Evolutionary conservation across 1,284 basidiomycete species (phyloP).

Genomic region (Melampsora larici-populina): DNA sequence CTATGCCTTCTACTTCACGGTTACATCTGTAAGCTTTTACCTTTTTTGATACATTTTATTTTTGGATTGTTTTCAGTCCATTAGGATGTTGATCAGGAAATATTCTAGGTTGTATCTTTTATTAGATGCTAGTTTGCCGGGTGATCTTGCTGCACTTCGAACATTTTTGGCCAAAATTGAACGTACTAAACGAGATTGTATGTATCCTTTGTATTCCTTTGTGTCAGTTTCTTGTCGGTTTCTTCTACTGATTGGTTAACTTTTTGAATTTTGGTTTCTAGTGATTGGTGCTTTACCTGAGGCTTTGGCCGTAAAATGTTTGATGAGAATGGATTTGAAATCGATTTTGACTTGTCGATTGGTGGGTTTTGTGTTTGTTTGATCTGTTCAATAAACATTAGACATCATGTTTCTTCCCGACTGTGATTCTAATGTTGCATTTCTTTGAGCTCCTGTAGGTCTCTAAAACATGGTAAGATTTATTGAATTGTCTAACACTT

Average conservation of each 20-base stretch:
- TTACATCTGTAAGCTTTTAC: slow-evolving; percentile 18
- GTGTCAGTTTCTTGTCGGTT: background rate
- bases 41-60: background rate
- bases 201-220: background rate
- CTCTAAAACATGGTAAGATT: slow-evolving; percentile 4
- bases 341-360: slow-evolving; percentile 23
- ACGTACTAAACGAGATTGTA: slow-evolving; percentile 31
- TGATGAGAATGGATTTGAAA: slow-evolving; percentile 23
- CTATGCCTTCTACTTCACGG: slow-evolving; percentile 7
- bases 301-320: slow-evolving; percentile 18
- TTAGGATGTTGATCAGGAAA: background rate
- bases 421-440: too few relatives aligned
- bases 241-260: background rate
- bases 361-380: slow-evolving; percentile 6
- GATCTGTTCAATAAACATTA: too few relatives aligned
- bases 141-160: slow-evolving; percentile 21
- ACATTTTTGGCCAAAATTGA: slow-evolving; percentile 26
- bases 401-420: too few relatives aligned
- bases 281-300: slow-evolving; percentile 34
- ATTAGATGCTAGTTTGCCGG: slow-evolving; percentile 29
- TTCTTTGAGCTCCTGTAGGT: background rate
- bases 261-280: background rate
- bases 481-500: background rate
- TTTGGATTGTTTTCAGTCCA: background rate
- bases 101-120: slow-evolving; percentile 26